Evolutionary conservation across 2,329 filamentous ascomycete species (phyloP).

Genomic region (Hypocreales sp.): DNA sequence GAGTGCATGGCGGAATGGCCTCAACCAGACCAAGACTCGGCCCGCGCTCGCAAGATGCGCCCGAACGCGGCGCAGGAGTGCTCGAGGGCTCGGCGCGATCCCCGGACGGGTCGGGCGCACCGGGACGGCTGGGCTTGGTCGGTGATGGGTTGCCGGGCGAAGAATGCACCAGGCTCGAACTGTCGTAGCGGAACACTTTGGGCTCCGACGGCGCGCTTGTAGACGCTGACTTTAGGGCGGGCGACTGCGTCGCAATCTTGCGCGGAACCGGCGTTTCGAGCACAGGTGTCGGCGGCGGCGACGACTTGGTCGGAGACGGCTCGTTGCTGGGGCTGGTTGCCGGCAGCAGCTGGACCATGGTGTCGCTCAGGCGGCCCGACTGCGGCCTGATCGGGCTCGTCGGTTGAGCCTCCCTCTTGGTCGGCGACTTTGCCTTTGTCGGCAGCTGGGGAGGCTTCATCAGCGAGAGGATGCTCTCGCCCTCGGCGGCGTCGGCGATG

Average conservation of each 20-base stretch:
- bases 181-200: too few relatives aligned
- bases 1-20: constrained; percentile 6
- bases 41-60: too few relatives aligned
- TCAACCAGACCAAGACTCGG: constrained; percentile 8
- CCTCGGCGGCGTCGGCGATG: constrained; percentile 14
- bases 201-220: too few relatives aligned
- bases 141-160: too few relatives aligned
- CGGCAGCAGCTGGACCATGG: constrained; percentile 14
- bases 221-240: too few relatives aligned
- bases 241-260: not conserved
- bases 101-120: too few relatives aligned
- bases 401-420: constrained; percentile 13
- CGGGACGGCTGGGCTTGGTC: too few relatives aligned
- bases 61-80: constrained; percentile 3
- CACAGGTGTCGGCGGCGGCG: constrained; percentile 11
- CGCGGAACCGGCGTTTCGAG: constrained; percentile 3
- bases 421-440: constrained; percentile 14
- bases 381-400: constrained; percentile 11
- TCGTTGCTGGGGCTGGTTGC: constrained; percentile 7
- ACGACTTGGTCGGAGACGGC: constrained; percentile 16
- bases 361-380: constrained; percentile 12
- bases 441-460: constrained; percentile 8
- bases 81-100: too few relatives aligned
- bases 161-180: too few relatives aligned
- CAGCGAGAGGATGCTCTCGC: constrained; percentile 10